Conservation (phyloP, 768 basidiomycete genomes). For the Rhizopogon vinicolor region DNA sequence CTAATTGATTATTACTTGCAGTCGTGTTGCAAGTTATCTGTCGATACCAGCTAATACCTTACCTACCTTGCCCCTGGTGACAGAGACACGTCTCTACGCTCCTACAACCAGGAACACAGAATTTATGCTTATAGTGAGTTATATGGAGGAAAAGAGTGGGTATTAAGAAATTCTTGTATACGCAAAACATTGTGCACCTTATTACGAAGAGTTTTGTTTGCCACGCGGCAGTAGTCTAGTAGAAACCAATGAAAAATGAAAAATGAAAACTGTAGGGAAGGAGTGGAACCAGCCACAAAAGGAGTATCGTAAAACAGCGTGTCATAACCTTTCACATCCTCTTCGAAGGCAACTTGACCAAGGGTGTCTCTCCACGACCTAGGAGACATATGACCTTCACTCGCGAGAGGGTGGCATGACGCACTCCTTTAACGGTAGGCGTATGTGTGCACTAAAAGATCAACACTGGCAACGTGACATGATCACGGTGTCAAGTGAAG, state of each 20-base stretch:
- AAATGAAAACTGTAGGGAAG: background rate
- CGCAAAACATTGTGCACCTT: background rate
- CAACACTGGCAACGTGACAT: background rate
- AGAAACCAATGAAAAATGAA: background rate
- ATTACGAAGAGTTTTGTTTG: no score
- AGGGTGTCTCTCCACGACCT: background rate
- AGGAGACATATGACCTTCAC: background rate
- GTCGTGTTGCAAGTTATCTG: background rate
- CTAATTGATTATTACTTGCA: background rate
- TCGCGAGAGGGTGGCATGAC: background rate
- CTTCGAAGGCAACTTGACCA: background rate
- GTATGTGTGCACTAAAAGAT: background rate
- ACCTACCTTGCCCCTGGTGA: background rate
- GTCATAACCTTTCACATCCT: conserved; percentile 1
- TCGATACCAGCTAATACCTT: no score
- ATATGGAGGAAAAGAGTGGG: no score
- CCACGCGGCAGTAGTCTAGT: no score
- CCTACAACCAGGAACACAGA: background rate
- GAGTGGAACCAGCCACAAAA: conserved; percentile 2
- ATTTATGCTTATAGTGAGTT: background rate
- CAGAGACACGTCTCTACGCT: background rate
- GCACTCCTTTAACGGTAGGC: background rate
- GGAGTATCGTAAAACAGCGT: background rate
- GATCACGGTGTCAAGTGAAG: background rate
- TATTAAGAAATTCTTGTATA: background rate